These are phyloP conservation scores for Podospora pseudocomata DNA, from an alignment of 495 filamentous ascomycete species.

Conservation along the genomic window DNA sequence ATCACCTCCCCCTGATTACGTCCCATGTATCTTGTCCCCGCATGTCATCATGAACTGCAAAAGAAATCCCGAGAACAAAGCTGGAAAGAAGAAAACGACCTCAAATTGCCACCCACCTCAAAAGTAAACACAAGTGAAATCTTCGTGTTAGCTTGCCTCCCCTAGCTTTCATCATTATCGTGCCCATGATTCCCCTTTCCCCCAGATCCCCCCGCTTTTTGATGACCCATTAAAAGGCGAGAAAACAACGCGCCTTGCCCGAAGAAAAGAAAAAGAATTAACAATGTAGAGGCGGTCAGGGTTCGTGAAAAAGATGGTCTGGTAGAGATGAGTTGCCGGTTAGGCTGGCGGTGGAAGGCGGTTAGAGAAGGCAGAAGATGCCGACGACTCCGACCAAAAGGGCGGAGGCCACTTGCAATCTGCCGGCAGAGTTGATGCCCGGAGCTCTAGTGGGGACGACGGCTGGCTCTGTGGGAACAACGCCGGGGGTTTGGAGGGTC, in stretches of 20 bases:
- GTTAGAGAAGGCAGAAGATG: background rate
- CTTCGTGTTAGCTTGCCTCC: background rate
- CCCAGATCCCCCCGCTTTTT: background rate
- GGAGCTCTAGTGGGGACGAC: background rate
- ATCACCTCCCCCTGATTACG: no score
- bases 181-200: conserved; percentile 1
- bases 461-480: background rate
- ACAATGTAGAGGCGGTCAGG: background rate
- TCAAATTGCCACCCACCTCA: background rate
- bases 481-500: no score
- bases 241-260: background rate
- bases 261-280: background rate
- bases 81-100: background rate
- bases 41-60: background rate
- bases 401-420: background rate
- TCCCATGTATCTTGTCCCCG: background rate
- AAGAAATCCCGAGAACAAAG: background rate
- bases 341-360: background rate
- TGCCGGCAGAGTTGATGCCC: background rate
- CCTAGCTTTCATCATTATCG: background rate
- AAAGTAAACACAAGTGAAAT: background rate
- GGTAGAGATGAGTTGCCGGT: background rate
- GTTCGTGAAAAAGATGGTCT: background rate
- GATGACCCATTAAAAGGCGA: background rate
- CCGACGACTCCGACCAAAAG: background rate